A percentile compares a stretch with the other conserved stretches of the same genome.
These are phyloP conservation scores for Leavenworthia alabamica DNA, from an alignment of 345 rosid species.

Conservation along the genomic window DNA sequence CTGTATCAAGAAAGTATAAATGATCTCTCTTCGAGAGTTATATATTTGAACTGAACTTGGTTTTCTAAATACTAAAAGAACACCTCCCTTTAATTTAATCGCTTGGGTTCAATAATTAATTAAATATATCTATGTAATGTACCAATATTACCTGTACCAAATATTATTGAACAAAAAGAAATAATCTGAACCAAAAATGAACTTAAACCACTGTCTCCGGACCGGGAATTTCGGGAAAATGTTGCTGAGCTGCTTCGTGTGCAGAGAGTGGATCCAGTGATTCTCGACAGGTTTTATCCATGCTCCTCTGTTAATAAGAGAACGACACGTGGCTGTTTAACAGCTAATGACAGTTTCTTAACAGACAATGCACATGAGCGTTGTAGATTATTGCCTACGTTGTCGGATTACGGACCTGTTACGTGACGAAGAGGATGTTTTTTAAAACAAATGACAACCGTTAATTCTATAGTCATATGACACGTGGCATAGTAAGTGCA, in stretches of 20 bases:
- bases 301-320: background rate
- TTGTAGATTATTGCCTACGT: constrained; percentile 32
- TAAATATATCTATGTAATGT: no score
- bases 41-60: no score
- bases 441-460: constrained; percentile 1
- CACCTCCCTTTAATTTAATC: no score
- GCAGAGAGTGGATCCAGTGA: background rate
- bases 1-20: no score
- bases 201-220: background rate
- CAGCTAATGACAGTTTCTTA: constrained; percentile 19
- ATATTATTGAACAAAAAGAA: no score
- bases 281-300: background rate
- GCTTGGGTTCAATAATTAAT: no score
- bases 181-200: background rate
- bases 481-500: constrained; percentile 13
- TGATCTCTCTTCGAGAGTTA: no score
- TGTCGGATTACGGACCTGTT: constrained; percentile 20
- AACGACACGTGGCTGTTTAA: constrained; percentile 8
- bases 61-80: no score
- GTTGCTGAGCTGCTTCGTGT: background rate
- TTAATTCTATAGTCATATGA: background rate
- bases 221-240: background rate
- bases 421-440: constrained; percentile 13
- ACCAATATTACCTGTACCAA: no score
- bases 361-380: constrained; percentile 32